These are phyloP conservation scores for Aristolochia contorta DNA, from an alignment of 164 flowering plant species.

Conservation along the genomic window DNA sequence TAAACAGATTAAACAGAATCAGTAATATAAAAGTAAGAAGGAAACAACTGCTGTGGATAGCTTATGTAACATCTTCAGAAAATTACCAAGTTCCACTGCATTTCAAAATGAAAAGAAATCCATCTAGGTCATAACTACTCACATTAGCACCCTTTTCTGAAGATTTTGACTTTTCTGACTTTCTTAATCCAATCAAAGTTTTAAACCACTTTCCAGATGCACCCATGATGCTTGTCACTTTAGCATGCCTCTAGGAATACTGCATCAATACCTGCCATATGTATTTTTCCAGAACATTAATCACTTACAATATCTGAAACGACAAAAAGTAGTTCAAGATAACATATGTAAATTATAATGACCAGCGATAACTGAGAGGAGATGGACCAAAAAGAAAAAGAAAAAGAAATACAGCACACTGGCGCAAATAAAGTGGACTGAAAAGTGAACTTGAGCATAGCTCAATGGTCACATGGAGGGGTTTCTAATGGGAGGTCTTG, in stretches of 20 bases:
- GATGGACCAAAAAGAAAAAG: no score
- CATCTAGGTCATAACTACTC: constrained; percentile 5
- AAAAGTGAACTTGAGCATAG: no score
- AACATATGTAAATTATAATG: neutral
- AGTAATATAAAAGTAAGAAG: no score
- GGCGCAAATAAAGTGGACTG: no score
- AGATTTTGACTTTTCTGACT: constrained; percentile 56
- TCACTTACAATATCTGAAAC: neutral
- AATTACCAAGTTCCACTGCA: neutral
- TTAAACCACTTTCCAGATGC: constrained; percentile 76
- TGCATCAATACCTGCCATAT: neutral
- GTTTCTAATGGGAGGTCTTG: no score
- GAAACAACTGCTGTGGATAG: neutral
- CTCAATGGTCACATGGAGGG: no score
- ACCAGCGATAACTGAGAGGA: no score
- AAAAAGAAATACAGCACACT: no score
- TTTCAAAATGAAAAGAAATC: no score
- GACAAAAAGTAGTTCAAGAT: neutral
- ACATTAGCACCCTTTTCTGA: constrained; percentile 58
- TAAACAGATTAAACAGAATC: no score
- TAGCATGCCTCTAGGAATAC: constrained; percentile 4
- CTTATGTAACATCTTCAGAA: neutral
- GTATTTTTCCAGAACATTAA: neutral
- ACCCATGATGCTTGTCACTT: constrained; percentile 45
- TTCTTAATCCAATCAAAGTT: constrained; percentile 69